Evolutionary conservation across 805 yeast species (phyloP), one percentile per base, ranked within the genome.

Genomic region (Ogataea neopini): DNA sequence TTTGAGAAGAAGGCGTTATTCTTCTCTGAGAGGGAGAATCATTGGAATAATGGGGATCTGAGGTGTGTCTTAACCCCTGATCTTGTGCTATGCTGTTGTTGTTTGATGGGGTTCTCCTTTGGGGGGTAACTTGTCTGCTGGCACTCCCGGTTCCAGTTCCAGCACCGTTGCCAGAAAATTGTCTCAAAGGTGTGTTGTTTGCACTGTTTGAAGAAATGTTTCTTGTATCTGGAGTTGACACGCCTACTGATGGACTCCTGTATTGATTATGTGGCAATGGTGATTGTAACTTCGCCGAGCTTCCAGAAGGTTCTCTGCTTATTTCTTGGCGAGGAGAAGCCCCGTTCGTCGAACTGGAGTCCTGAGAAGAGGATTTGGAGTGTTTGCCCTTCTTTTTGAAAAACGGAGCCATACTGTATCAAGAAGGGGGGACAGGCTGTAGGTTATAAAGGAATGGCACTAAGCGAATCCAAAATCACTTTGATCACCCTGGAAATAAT

Each of bases 311-410:
- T 8, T 49, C 41, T 25, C 43, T 47, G 39, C 37, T 36, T 17
- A 3, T 40, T 15, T 22, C 30, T 33, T 44, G 59, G 28, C 28
- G 50, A 35, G 52, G 56, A 6, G 53, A 51, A 4, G 40, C 41
- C 6, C 47, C 48, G 23, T 30, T 25, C 7, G 50, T 40, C 17
- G 49, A 38, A 13, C 11, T 29, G 14, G 58, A 49, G 17, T 47
- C 56, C 26, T 50, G 55, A 2, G 58, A 46, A 13, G 36, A 41
- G 22, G 39, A 20, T 30, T 52, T 54, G 34, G 51, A 19, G 32
- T 50, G 57, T 28, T 51, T 54, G 28, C 35, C 49, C 51, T 55
- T 61, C 38, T 54, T 58, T 47, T 58, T 61, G 51, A 60, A 61
- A 37, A 61, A 58, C 1, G 62, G 59, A 10, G 53, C 45, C 53